phyloP scores from a whole-genome alignment of 345 rosid species.

The Eucalyptus sp. region DNA sequence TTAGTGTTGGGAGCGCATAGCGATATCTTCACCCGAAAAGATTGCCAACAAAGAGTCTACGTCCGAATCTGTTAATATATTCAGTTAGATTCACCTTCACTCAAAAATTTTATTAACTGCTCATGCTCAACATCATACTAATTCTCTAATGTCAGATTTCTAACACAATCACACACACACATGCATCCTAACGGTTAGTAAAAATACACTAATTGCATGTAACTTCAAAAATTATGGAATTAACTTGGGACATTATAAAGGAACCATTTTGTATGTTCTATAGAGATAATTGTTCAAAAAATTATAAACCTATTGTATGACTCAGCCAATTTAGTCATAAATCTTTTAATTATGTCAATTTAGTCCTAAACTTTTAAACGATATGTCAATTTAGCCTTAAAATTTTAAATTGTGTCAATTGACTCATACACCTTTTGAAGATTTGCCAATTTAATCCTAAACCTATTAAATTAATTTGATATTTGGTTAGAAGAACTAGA shows the following conservation, averaged over 20 bases:
- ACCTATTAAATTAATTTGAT: too few relatives aligned
- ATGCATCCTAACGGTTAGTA: rapidly evolving
- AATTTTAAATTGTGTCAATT: not conserved
- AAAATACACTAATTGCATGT: not conserved
- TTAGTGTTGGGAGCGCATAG: not conserved
- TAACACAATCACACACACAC: too few relatives aligned
- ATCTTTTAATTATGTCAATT: too few relatives aligned
- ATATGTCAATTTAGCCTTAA: too few relatives aligned
- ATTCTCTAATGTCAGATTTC: too few relatives aligned
- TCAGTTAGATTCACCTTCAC: rapidly evolving
- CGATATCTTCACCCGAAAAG: too few relatives aligned
- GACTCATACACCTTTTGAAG: not conserved
- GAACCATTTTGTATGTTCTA: not conserved
- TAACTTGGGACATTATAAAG: not conserved
- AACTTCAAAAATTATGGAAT: not conserved
- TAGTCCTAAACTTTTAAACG: rapidly evolving
- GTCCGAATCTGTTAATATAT: rapidly evolving
- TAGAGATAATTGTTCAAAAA: too few relatives aligned
- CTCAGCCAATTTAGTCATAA: rapidly evolving
- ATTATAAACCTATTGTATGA: not conserved
- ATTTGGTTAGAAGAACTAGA: rapidly evolving
- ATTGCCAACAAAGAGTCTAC: rapidly evolving
- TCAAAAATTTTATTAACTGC: rapidly evolving
- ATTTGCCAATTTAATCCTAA: too few relatives aligned
- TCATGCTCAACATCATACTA: too few relatives aligned